phyloP scores from a whole-genome alignment of 2,329 filamentous ascomycete genomes.

The Paramyrothecium sp. region DNA sequence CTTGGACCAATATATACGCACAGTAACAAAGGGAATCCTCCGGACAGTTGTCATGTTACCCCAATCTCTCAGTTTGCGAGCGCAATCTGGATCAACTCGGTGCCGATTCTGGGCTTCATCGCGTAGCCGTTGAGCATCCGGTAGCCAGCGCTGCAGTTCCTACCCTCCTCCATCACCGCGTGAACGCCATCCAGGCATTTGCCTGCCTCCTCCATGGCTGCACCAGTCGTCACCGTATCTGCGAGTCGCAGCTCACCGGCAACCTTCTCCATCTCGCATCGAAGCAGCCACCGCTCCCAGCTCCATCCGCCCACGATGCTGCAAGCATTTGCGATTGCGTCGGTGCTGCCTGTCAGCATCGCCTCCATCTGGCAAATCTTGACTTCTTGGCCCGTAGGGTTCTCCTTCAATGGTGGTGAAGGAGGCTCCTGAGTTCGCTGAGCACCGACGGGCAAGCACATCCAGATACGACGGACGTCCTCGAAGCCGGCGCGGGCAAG shows the following conservation, averaged over 20 bases:
- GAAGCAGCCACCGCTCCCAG: constrained; percentile 96
- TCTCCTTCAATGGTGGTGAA: constrained; percentile 29
- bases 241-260: constrained; percentile 62
- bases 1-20: constrained; percentile 3
- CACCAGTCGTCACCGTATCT: constrained; percentile 50
- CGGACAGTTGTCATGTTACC: neutral
- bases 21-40: constrained; percentile 20
- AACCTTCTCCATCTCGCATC: constrained; percentile 77
- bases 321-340: constrained; percentile 70
- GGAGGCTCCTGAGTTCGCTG: constrained; percentile 28
- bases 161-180: constrained; percentile 62
- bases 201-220: constrained; percentile 53
- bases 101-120: constrained; percentile 51
- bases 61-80: constrained; percentile 17
- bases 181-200: constrained; percentile 60
- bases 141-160: constrained; percentile 57
- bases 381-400: constrained; percentile 37
- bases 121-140: constrained; percentile 63
- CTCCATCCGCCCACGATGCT: constrained; percentile 84
- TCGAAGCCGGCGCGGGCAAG: constrained; percentile 74
- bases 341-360: constrained; percentile 64
- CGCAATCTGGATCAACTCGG: constrained; percentile 37
- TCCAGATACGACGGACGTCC: constrained; percentile 82
- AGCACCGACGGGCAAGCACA: constrained; percentile 79
- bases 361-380: constrained; percentile 58